These are phyloP conservation scores for Termitomyces sp. DNA, from an alignment of 768 basidiomycete genomes.

Conservation along the genomic window DNA sequence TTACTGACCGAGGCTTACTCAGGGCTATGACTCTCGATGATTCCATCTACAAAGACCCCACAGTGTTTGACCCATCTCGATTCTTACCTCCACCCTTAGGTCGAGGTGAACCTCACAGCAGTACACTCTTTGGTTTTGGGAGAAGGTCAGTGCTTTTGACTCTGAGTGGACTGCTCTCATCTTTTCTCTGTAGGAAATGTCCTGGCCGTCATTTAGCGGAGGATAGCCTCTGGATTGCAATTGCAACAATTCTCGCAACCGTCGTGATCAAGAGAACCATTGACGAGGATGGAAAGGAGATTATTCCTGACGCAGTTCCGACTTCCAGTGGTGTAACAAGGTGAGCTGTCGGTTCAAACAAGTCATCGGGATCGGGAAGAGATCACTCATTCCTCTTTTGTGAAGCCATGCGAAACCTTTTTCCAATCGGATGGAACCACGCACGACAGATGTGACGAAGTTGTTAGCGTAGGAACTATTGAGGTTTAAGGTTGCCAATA, in stretches of 20 bases:
- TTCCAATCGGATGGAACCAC: background rate
- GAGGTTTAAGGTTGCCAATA: too few relatives aligned
- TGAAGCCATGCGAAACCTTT: background rate
- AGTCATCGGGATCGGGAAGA: background rate
- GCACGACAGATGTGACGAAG: background rate
- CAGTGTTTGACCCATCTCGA: slow-evolving; percentile 8
- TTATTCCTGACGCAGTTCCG: slow-evolving; percentile 1
- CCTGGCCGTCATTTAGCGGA: slow-evolving; percentile 38
- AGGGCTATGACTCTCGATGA: slow-evolving; percentile 13
- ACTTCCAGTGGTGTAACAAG: background rate
- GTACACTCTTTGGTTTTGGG: slow-evolving; percentile 10
- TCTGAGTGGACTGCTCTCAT: background rate
- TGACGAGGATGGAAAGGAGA: slow-evolving; percentile 3
- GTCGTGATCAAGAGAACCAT: background rate
- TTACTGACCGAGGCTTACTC: too few relatives aligned
- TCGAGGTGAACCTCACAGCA: slow-evolving; percentile 8
- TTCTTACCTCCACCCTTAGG: slow-evolving; percentile 9
- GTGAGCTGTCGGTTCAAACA: background rate
- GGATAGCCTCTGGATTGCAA: slow-evolving; percentile 27
- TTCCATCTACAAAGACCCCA: slow-evolving; percentile 8
- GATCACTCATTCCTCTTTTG: background rate
- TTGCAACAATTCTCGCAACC: slow-evolving; percentile 5
- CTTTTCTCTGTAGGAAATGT: slow-evolving; percentile 19
- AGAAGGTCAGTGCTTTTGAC: slow-evolving; percentile 1
- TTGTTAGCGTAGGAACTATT: background rate